Evolutionary conservation across 2,329 filamentous ascomycete species (phyloP).

Genomic region (Coniochaeta sp.): DNA sequence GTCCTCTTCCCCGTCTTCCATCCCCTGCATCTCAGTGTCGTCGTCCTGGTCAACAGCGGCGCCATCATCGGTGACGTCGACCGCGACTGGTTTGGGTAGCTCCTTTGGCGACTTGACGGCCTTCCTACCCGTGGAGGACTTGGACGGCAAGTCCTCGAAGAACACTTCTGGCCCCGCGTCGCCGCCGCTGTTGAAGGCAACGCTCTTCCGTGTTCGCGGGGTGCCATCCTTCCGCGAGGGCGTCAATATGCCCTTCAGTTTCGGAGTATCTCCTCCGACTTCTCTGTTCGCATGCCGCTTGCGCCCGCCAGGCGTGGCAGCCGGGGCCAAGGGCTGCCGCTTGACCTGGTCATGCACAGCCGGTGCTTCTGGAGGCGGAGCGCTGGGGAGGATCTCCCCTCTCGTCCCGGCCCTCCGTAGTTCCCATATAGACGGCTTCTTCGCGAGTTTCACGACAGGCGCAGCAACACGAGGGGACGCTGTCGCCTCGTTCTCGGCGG

Average conservation of each 20-base stretch:
- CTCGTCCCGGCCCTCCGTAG: not conserved
- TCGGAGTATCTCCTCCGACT: conserved; percentile 3
- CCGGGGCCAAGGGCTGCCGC: not conserved
- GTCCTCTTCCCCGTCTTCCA: conserved; percentile 40
- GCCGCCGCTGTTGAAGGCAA: conserved; percentile 40
- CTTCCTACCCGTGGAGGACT: conserved; percentile 10
- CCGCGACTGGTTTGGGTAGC: not conserved
- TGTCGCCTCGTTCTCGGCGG: not conserved
- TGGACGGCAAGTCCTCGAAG: conserved; percentile 44
- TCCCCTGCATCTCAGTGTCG: conserved; percentile 19
- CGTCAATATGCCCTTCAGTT: conserved; percentile 49
- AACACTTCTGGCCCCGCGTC: conserved; percentile 33
- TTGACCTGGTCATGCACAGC: not conserved
- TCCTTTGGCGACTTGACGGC: conserved; percentile 6
- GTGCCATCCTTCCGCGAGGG: conserved; percentile 36
- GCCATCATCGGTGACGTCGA: conserved; percentile 4
- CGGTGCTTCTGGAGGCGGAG: not conserved
- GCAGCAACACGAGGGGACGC: not conserved
- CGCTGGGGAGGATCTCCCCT: not conserved
- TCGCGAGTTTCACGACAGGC: not conserved
- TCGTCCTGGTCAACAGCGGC: conserved; percentile 11
- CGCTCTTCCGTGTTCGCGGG: conserved; percentile 41
- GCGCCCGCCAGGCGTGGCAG: not conserved
- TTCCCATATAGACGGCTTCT: not conserved
- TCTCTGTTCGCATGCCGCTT: conserved; percentile 2